phyloP scores from a whole-genome alignment of 768 basidiomycete genomes.

The Podaxis pistillaris region DNA sequence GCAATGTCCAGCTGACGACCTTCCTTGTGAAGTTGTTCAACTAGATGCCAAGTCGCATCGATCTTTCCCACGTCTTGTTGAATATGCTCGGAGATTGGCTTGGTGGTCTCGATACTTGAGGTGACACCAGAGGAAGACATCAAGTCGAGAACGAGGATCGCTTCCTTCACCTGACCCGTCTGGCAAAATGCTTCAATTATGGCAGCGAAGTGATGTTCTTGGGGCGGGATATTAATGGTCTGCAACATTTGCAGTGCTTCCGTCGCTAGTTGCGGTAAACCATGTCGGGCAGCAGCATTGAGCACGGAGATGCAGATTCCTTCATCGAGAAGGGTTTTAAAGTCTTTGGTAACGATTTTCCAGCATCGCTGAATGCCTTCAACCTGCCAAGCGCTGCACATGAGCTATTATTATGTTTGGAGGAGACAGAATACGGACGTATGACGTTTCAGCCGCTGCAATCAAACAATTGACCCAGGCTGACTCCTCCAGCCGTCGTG shows the following conservation, averaged over 20 bases:
- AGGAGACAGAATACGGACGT: constrained; percentile 49
- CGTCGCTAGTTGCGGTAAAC: constrained; percentile 66
- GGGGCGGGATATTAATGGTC: constrained; percentile 41
- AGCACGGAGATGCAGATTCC: constrained; percentile 70
- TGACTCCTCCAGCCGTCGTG: constrained; percentile 48
- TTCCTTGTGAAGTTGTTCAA: constrained; percentile 59
- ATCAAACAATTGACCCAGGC: constrained; percentile 70
- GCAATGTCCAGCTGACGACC: constrained; percentile 52
- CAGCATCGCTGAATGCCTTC: constrained; percentile 68
- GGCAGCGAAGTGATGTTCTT: constrained; percentile 77
- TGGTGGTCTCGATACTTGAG: constrained; percentile 50
- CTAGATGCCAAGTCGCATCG: constrained; percentile 61
- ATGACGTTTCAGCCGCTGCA: constrained; percentile 61
- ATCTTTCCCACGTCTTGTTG: constrained; percentile 47
- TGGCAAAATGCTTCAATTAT: constrained; percentile 72
- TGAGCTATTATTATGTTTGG: constrained; percentile 9
- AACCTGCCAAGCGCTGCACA: constrained; percentile 36
- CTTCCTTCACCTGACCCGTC: constrained; percentile 56
- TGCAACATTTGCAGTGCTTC: constrained; percentile 62
- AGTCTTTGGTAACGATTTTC: constrained; percentile 51
- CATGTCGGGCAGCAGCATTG: constrained; percentile 70
- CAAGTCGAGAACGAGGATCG: constrained; percentile 53
- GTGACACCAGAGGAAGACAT: constrained; percentile 56
- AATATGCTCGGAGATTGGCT: constrained; percentile 52
- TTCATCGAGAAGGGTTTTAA: constrained; percentile 65